Evolutionary conservation across 2,329 filamentous ascomycete species (phyloP), one percentile per base, ranked within the genome.

Genomic region (Lasiodiplodia citricola): DNA sequence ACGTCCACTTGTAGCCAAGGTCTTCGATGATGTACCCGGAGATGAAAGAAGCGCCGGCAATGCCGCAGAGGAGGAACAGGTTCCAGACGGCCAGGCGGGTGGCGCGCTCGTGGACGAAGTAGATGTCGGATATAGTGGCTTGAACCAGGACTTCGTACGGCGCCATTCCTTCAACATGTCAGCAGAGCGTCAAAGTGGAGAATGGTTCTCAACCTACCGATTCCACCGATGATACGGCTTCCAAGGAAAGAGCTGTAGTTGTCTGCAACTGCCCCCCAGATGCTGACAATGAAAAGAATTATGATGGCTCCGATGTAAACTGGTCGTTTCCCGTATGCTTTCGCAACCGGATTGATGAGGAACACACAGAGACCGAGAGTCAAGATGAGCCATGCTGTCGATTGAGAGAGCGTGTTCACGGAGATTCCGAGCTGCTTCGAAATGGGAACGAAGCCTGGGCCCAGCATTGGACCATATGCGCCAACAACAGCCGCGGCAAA

Each of bases 131-230:
- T 44, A 83, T 80, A 0, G 83, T 86, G 72, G 83, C 84, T 74
- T 86, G 85, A 4, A 87, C 84, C 6, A 87, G 75, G 2, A 85
- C 81, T 71, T 87, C 85, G 68, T 83, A 83, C 0, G 85, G 81
- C 0, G 84, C 83, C 82, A 86, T 85, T 4, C 83, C 67, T 68
- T 16, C 14, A 2, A 6, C 2, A 10, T 21, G 28, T 68, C 28
- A 68, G 67, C 18, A 47, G 18, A 3, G 16, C 6, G 0, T 44
- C 0, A 0, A 10, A 47, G 7, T 31, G 31, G 31, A 31, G 31
- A 31, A 31, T 10, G 31, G 8, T 10, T 31, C 31, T 31, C 8
- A 31, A 21, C 52, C 23, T 7, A 68, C 67, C 83, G 5, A 86
- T 73, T 4, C 82, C 84, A 5, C 80, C 80, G 25, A 85, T 76